These are phyloP conservation scores for Quercus phellos DNA, from an alignment of 331 rosid genomes.

Conservation along the genomic window DNA sequence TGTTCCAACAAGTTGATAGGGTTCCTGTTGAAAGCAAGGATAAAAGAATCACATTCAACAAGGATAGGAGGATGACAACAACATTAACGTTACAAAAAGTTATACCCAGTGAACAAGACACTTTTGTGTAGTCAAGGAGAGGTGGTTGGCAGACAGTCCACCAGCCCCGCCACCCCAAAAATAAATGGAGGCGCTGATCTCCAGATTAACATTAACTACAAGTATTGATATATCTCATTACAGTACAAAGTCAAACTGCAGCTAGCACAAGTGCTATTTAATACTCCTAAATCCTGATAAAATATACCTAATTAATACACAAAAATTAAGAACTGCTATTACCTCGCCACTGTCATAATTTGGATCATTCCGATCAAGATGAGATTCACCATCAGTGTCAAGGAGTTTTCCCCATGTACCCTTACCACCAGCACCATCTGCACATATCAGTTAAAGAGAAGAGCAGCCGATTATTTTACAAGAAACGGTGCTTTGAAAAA, in stretches of 20 bases:
- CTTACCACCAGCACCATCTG: conserved; percentile 93
- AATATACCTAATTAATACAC: neutral
- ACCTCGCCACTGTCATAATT: conserved; percentile 95
- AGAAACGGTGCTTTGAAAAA: neutral
- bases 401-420: conserved; percentile 89
- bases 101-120: too few relatives aligned
- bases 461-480: conserved; percentile 3
- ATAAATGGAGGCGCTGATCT: too few relatives aligned
- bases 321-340: neutral
- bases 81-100: neutral
- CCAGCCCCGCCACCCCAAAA: too few relatives aligned
- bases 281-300: neutral
- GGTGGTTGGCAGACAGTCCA: too few relatives aligned
- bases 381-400: conserved; percentile 60
- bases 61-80: too few relatives aligned
- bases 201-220: too few relatives aligned
- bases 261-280: neutral
- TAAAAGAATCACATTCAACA: neutral
- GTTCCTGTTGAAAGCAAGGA: conserved; percentile 56
- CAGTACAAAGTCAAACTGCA: neutral
- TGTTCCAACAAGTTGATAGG: conserved; percentile 85
- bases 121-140: too few relatives aligned
- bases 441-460: conserved; percentile 4
- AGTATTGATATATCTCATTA: neutral
- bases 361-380: conserved; percentile 72